Percentiles rank a stretch among this genome's conserved stretches.
phyloP scores from a whole-genome alignment of 257 asterid species.

The Pogostemon cablin region DNA sequence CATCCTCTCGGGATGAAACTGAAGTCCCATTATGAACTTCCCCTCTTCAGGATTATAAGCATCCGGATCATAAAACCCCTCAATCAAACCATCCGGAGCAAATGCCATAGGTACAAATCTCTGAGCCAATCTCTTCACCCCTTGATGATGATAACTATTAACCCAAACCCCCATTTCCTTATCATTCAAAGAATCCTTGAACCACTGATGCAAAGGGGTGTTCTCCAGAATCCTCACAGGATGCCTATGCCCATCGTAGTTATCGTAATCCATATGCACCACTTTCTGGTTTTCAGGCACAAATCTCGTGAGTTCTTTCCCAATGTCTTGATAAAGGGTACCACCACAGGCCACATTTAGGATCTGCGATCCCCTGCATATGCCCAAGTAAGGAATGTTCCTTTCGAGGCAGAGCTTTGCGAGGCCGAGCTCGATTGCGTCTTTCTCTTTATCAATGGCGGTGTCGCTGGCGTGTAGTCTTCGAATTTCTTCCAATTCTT shows the following conservation, averaged over 20 bases:
- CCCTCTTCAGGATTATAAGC: conserved; percentile 83
- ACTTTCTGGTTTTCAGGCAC: conserved; percentile 33
- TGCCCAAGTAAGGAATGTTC: conserved; percentile 83
- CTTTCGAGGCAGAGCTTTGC: conserved; percentile 87
- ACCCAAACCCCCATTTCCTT: conserved; percentile 60
- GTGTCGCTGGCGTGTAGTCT: conserved; percentile 68
- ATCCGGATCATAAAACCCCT: conserved; percentile 88
- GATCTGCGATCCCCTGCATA: conserved; percentile 89
- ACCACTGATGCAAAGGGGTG: conserved; percentile 81
- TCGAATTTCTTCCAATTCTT: conserved; percentile 70
- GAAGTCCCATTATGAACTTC: conserved; percentile 90
- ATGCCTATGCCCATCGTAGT: conserved; percentile 82
- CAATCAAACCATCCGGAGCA: conserved; percentile 82
- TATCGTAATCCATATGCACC: conserved; percentile 70
- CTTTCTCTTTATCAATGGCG: conserved; percentile 74
- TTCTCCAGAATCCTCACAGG: conserved; percentile 49
- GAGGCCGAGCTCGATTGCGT: conserved; percentile 70
- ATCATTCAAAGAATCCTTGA: conserved; percentile 54
- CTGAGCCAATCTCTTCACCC: conserved; percentile 78
- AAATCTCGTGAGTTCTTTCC: conserved; percentile 48
- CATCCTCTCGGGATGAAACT: conserved; percentile 95
- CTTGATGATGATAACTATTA: conserved; percentile 94
- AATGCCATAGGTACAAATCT: conserved; percentile 92
- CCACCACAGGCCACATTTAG: conserved; percentile 95
- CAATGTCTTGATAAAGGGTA: conserved; percentile 81